Percentiles rank a stretch among this genome's conserved stretches.
These are phyloP conservation scores for Phialophora tarda DNA, from an alignment of 2,329 filamentous ascomycete species.

Conservation along the genomic window DNA sequence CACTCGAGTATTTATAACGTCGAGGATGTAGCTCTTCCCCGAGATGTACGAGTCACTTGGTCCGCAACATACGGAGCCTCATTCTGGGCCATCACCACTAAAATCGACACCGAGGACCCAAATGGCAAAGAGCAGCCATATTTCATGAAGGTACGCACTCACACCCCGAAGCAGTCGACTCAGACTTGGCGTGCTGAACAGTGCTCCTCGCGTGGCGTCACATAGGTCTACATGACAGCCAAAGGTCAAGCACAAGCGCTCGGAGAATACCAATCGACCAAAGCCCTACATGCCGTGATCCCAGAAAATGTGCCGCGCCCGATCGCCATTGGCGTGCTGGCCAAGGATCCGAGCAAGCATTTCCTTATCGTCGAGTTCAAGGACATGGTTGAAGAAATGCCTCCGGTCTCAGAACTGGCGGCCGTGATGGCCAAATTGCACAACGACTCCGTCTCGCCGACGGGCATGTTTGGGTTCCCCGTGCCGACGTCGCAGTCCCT, in stretches of 20 bases:
- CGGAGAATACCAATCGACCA: not conserved
- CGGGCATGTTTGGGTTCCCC: conserved; percentile 32
- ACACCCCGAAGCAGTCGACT: no score
- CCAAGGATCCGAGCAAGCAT: not conserved
- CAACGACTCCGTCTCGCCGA: not conserved
- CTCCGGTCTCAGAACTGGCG: not conserved
- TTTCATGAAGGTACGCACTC: no score
- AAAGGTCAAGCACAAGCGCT: conserved; percentile 3
- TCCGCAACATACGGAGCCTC: not conserved
- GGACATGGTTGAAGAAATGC: conserved; percentile 1
- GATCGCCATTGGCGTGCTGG: not conserved
- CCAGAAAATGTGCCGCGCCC: not conserved
- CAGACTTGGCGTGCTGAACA: no score
- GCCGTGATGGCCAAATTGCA: conserved; percentile 1
- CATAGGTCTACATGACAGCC: no score
- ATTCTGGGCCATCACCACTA: not conserved
- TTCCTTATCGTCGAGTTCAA: conserved; percentile 1
- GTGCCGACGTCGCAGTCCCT: conserved; percentile 32
- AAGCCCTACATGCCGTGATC: not conserved
- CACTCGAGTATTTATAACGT: no score
- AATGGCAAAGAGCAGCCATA: not conserved
- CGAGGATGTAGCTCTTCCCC: no score
- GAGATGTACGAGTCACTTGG: not conserved
- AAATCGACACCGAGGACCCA: conserved; percentile 2
- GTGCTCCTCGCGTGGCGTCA: not conserved